phyloP scores from a whole-genome alignment of 2,329 filamentous ascomycete genomes.

The Sphaerulina musiva region DNA sequence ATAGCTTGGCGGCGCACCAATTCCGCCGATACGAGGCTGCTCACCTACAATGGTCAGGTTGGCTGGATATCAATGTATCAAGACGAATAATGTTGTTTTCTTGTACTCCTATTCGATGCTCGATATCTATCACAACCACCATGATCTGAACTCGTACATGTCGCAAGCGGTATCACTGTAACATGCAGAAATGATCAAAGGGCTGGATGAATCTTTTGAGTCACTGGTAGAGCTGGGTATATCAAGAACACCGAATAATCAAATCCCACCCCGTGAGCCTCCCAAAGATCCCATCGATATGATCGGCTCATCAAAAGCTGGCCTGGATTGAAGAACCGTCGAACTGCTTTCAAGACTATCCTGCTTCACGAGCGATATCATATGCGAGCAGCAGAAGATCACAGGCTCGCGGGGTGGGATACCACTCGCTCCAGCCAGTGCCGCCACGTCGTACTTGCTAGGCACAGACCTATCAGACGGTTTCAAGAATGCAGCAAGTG shows the following conservation, averaged over 20 bases:
- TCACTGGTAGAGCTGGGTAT: slow-evolving; percentile 11
- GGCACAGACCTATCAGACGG: slow-evolving; percentile 8
- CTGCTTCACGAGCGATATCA: slow-evolving; percentile 13
- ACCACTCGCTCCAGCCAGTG: slow-evolving; percentile 11
- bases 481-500: slow-evolving; percentile 5
- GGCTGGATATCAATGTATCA: no score
- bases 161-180: slow-evolving; percentile 8
- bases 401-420: slow-evolving; percentile 4
- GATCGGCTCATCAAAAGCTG: slow-evolving; percentile 2
- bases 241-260: slow-evolving; percentile 15
- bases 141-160: slow-evolving; percentile 13
- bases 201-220: slow-evolving; percentile 9
- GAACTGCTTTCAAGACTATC: slow-evolving; percentile 14
- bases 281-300: slow-evolving; percentile 16
- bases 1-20: background rate
- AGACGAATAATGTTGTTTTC: background rate
- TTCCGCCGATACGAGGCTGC: background rate
- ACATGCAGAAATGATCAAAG: slow-evolving; percentile 12
- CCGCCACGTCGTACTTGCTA: slow-evolving; percentile 12
- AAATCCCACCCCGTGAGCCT: slow-evolving; percentile 11
- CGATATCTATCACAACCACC: background rate
- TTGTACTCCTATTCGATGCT: background rate
- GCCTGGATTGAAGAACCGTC: slow-evolving; percentile 8
- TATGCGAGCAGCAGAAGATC: slow-evolving; percentile 6
- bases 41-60: background rate